Evolutionary conservation across 169 alveolate species (phyloP).

Genomic region (Plasmodium vivax): DNA sequence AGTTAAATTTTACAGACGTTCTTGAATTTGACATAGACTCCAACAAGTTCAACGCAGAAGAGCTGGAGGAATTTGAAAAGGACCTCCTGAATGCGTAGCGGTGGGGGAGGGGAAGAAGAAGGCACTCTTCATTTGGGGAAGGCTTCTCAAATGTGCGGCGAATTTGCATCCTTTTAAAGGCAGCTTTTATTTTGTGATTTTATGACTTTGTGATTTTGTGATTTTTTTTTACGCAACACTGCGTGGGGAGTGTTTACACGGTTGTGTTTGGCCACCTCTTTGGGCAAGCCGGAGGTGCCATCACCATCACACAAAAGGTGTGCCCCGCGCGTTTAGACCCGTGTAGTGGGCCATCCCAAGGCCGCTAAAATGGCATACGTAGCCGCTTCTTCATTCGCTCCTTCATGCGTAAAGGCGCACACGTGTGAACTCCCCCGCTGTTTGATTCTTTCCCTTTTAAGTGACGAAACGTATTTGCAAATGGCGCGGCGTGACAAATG

Average conservation of each 20-base stretch:
- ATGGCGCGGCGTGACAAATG: not conserved
- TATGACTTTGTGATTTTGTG: too few species aligned
- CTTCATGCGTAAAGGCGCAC: not conserved
- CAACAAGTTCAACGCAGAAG: conserved; percentile 30
- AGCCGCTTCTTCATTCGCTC: not conserved
- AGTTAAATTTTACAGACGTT: conserved; percentile 16
- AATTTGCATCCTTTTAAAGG: not conserved
- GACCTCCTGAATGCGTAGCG: conserved; percentile 30
- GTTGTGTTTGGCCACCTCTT: not conserved
- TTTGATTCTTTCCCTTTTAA: not conserved
- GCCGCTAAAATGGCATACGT: not conserved
- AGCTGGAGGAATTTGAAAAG: conserved; percentile 64
- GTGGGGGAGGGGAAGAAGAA: not conserved
- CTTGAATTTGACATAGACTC: conserved; percentile 27
- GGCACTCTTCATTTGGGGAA: not conserved
- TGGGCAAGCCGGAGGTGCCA: not conserved
- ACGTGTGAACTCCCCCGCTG: not conserved
- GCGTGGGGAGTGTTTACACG: not conserved
- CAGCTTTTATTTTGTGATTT: not conserved
- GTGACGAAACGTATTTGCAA: not conserved
- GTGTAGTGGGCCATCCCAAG: not conserved
- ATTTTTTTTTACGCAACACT: not conserved
- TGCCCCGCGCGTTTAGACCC: too few species aligned
- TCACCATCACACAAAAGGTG: not conserved
- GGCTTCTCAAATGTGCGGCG: not conserved